Conservation (phyloP, 2,329 filamentous ascomycete genomes). For the Aspergillus chevalieri region DNA sequence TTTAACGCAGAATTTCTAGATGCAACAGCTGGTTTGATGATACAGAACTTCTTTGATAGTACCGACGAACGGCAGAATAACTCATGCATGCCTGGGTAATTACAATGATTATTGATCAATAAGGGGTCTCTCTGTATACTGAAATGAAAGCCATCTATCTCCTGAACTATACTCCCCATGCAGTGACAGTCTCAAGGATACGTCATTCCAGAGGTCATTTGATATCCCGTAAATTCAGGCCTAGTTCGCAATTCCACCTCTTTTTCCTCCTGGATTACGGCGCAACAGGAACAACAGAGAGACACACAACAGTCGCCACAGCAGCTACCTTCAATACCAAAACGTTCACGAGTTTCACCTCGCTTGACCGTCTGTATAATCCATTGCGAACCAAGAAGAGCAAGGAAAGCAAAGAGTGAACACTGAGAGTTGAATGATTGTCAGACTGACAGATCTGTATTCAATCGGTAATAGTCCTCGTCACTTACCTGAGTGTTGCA, state of each 20-base stretch:
- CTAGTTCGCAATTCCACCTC: constrained; percentile 13
- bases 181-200: constrained; percentile 1
- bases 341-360: constrained; percentile 10
- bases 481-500: constrained; percentile 7
- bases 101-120: too few relatives aligned
- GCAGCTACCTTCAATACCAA: constrained; percentile 12
- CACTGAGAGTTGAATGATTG: constrained; percentile 3
- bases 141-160: too few relatives aligned
- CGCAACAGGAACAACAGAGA: constrained; percentile 14
- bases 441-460: background rate
- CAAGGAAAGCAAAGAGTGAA: constrained; percentile 8
- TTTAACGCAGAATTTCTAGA: constrained; percentile 15
- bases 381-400: constrained; percentile 11
- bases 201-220: constrained; percentile 6
- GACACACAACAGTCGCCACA: constrained; percentile 14
- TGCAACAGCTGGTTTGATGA: constrained; percentile 14
- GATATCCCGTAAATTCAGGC: constrained; percentile 8
- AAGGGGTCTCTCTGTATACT: too few relatives aligned
- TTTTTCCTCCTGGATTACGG: constrained; percentile 16
- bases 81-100: constrained; percentile 3
- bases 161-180: background rate
- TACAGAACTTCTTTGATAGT: constrained; percentile 11
- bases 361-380: constrained; percentile 14
- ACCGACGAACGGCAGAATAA: constrained; percentile 7
- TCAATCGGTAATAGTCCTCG: background rate